phyloP scores from a whole-genome alignment of 192 early-diverging fungal species.

The Gigaspora rosea region DNA sequence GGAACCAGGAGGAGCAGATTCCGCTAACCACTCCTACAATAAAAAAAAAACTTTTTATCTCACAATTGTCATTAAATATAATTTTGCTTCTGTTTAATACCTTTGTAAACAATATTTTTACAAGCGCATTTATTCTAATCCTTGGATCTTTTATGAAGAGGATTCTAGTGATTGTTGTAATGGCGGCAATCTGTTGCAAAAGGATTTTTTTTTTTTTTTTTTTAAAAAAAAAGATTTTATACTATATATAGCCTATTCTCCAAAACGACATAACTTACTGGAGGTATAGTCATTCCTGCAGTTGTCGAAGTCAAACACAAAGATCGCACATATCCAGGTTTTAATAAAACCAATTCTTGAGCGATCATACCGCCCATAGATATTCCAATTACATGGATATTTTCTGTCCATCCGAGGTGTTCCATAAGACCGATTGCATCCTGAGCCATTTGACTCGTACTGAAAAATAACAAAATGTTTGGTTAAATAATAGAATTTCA shows the following conservation, averaged over 20 bases:
- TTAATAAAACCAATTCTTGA: constrained; percentile 64
- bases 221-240: background rate
- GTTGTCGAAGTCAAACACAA: constrained; percentile 62
- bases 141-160: constrained; percentile 6
- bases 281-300: constrained; percentile 48
- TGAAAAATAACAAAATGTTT: constrained; percentile 11
- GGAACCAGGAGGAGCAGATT: background rate
- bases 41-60: background rate
- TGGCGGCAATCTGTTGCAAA: constrained; percentile 1
- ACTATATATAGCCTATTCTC: background rate
- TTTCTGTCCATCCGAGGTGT: constrained; percentile 69
- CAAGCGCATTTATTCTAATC: background rate
- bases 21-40: background rate
- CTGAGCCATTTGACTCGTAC: constrained; percentile 75
- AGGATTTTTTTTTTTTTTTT: too few relatives aligned
- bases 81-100: background rate
- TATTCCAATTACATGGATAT: constrained; percentile 78
- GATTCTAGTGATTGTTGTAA: background rate
- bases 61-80: background rate
- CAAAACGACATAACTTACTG: background rate
- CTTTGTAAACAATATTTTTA: constrained; percentile 6
- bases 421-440: constrained; percentile 71
- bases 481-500: background rate
- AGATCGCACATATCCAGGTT: constrained; percentile 60
- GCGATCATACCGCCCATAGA: constrained; percentile 90